These are phyloP conservation scores for Cytospora piceicola DNA, from an alignment of 2,329 filamentous ascomycete species.

Conservation along the genomic window DNA sequence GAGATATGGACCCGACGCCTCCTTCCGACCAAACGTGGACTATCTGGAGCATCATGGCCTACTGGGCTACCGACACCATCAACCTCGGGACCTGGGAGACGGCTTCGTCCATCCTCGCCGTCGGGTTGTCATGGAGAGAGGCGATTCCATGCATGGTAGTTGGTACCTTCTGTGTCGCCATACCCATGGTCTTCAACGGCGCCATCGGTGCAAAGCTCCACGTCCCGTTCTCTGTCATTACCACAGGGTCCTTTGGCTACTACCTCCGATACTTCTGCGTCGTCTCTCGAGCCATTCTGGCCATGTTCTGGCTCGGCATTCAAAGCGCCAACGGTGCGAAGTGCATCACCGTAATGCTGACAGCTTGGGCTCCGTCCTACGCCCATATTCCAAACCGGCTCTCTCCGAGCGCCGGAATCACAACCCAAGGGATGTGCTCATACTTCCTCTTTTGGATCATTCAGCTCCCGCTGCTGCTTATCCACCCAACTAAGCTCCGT, in stretches of 20 bases:
- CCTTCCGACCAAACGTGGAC: slow-evolving; percentile 44
- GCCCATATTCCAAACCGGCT: slow-evolving; percentile 56
- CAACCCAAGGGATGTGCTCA: slow-evolving; percentile 53
- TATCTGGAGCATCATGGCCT: slow-evolving; percentile 42
- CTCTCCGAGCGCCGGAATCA: slow-evolving; percentile 55
- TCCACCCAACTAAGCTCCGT: slow-evolving; percentile 40
- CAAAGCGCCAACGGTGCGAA: slow-evolving; percentile 67
- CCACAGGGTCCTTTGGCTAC: slow-evolving; percentile 50
- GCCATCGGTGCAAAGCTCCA: slow-evolving; percentile 52
- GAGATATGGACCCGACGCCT: slow-evolving; percentile 43
- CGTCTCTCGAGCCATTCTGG: slow-evolving; percentile 47
- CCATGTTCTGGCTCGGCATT: slow-evolving; percentile 65
- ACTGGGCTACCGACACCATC: slow-evolving; percentile 44
- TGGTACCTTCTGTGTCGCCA: slow-evolving; percentile 63
- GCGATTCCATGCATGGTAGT: slow-evolving; percentile 48
- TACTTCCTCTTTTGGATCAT: slow-evolving; percentile 59
- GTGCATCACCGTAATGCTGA: slow-evolving; percentile 48
- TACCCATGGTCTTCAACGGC: slow-evolving; percentile 54
- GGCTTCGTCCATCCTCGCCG: slow-evolving; percentile 41
- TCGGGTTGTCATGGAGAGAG: slow-evolving; percentile 42
- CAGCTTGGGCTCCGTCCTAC: slow-evolving; percentile 59
- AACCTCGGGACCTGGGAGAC: slow-evolving; percentile 43
- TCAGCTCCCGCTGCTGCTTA: slow-evolving; percentile 57
- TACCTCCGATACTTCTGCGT: slow-evolving; percentile 45
- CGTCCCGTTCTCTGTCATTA: slow-evolving; percentile 50